Percentiles rank a stretch among this genome's conserved stretches.
Conservation (phyloP, 2,329 filamentous ascomycete genomes). For the Pseudogymnoascus sp. region DNA sequence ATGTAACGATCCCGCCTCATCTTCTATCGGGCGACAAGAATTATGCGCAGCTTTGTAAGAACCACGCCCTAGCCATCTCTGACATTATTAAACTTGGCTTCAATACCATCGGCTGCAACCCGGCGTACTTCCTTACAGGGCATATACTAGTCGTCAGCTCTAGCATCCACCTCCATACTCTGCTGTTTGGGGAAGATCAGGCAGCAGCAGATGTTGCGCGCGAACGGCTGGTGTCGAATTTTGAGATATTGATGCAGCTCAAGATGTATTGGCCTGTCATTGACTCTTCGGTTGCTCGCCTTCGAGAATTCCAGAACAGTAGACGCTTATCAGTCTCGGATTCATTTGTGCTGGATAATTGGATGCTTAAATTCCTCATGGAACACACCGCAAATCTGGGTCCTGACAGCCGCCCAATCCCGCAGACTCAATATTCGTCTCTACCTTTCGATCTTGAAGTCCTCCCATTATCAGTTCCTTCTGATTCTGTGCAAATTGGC, state of each 20-base stretch:
- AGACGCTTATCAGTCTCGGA: constrained; percentile 29
- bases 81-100: constrained; percentile 30
- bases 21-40: constrained; percentile 19
- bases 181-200: constrained; percentile 33
- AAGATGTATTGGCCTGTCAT: constrained; percentile 33
- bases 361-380: constrained; percentile 32
- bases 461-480: not conserved
- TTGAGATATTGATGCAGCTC: constrained; percentile 32
- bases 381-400: constrained; percentile 10
- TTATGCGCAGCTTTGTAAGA: constrained; percentile 26
- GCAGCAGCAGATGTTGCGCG: constrained; percentile 28
- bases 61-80: constrained; percentile 27
- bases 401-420: not conserved
- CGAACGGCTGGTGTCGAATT: constrained; percentile 33
- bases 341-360: constrained; percentile 33
- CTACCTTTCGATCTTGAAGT: not conserved
- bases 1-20: constrained; percentile 9
- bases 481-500: not conserved
- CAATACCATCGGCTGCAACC: constrained; percentile 29
- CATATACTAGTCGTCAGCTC: constrained; percentile 38
- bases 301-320: constrained; percentile 34
- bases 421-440: not conserved
- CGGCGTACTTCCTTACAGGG: constrained; percentile 34
- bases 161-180: constrained; percentile 35
- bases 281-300: constrained; percentile 27